Evolutionary conservation across 176 grass and related monocot species (phyloP).

Genomic region (Oryza glumipatula): DNA sequence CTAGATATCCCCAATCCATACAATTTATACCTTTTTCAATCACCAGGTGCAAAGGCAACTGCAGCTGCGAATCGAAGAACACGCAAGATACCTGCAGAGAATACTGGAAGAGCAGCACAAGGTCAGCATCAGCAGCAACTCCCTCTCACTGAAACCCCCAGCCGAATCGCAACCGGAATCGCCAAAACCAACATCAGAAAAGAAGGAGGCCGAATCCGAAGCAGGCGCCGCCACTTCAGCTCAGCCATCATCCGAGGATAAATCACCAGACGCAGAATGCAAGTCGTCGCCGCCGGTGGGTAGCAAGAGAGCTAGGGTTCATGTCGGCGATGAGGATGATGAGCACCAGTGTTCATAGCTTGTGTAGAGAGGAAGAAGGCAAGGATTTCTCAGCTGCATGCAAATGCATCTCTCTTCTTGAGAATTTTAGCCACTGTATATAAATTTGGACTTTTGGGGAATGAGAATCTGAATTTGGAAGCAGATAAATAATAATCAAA

Average conservation of each 20-base stretch:
- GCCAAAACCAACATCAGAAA: conserved; percentile 17
- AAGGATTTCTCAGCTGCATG: conserved; percentile 2
- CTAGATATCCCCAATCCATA: too few relatives aligned
- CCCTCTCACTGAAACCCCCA: conserved; percentile 43
- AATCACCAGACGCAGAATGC: conserved; percentile 30
- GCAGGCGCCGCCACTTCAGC: not conserved
- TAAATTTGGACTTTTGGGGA: not conserved
- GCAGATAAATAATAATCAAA: not conserved
- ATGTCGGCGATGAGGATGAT: conserved; percentile 18
- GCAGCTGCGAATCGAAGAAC: conserved; percentile 88
- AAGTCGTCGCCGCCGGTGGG: not conserved
- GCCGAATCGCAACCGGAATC: not conserved
- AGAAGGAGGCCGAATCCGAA: conserved; percentile 15
- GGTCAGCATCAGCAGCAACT: conserved; percentile 37
- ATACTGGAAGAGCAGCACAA: conserved; percentile 92
- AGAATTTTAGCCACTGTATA: conserved; percentile 39
- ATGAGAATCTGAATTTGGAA: not conserved
- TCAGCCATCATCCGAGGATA: conserved; percentile 34
- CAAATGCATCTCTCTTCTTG: not conserved
- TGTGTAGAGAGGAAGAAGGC: not conserved
- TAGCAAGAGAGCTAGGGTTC: conserved; percentile 50
- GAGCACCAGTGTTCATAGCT: conserved; percentile 41
- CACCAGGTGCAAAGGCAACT: conserved; percentile 80
- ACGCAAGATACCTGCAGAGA: conserved; percentile 92
- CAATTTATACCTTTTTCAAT: not conserved